phyloP scores from a whole-genome alignment of 768 basidiomycete genomes.

The Botryobasidium botryosum region DNA sequence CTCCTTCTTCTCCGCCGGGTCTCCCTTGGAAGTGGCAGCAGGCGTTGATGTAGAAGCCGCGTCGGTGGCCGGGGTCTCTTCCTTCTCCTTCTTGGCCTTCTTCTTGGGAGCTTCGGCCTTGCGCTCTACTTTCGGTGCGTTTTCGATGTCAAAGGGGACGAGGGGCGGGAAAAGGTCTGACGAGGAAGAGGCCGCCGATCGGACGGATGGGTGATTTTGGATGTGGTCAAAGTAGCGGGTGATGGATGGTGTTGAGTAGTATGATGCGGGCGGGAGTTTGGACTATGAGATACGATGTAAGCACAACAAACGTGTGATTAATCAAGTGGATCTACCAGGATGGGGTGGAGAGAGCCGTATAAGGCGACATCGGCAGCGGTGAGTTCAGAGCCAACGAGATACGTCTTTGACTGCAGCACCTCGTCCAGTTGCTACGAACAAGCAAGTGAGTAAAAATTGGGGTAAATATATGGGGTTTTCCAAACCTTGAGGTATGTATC shows the following conservation, averaged over 20 bases:
- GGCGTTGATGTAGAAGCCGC: constrained; percentile 10
- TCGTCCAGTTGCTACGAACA: constrained; percentile 46
- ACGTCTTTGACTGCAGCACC: constrained; percentile 59
- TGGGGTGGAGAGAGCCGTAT: constrained; percentile 76
- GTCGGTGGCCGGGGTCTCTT: constrained; percentile 19
- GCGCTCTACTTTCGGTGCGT: constrained; percentile 58
- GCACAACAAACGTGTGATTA: not conserved
- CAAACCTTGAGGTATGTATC: no score
- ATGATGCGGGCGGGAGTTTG: constrained; percentile 49
- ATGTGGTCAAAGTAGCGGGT: constrained; percentile 94
- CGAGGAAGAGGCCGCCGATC: constrained; percentile 34
- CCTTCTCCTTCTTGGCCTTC: constrained; percentile 55
- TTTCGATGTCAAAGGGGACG: constrained; percentile 54
- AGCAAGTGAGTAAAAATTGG: not conserved
- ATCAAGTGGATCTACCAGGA: constrained; percentile 38
- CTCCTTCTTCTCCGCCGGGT: constrained; percentile 29
- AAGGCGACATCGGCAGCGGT: constrained; percentile 83
- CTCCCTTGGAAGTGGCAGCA: constrained; percentile 14
- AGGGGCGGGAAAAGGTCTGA: constrained; percentile 33
- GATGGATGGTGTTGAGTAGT: constrained; percentile 63
- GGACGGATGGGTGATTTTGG: constrained; percentile 51
- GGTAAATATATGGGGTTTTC: no score
- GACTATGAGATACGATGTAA: constrained; percentile 28
- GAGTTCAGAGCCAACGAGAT: constrained; percentile 65
- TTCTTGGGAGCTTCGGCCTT: constrained; percentile 51